Evolutionary conservation across 2,329 filamentous ascomycete genomes (phyloP).

Genomic region (Ceratocystis harringtonii): DNA sequence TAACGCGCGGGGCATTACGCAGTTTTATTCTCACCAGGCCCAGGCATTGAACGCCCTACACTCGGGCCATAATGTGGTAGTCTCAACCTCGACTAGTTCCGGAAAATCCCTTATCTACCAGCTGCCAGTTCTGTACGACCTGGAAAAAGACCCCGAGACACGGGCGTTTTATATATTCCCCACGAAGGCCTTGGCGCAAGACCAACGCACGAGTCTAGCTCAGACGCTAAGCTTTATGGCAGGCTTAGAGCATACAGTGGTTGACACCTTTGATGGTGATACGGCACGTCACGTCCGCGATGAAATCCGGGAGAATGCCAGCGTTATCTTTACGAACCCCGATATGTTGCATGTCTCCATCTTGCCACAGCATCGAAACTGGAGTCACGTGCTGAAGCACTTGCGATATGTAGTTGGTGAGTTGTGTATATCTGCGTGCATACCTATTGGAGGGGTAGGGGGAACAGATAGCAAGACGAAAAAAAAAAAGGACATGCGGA

Average conservation of each 20-base stretch:
- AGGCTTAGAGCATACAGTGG: conserved; percentile 56
- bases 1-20: conserved; percentile 73
- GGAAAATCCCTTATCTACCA: conserved; percentile 98
- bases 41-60: conserved; percentile 83
- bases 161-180: conserved; percentile 97
- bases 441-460: neutral
- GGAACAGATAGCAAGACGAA: neutral
- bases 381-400: conserved; percentile 79
- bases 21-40: conserved; percentile 81
- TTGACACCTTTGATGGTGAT: conserved; percentile 94
- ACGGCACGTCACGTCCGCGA: conserved; percentile 70
- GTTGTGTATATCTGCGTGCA: conserved; percentile 18
- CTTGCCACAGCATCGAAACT: conserved; percentile 75
- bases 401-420: conserved; percentile 68
- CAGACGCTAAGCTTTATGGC: conserved; percentile 72
- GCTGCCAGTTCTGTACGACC: conserved; percentile 71
- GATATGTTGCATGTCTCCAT: conserved; percentile 97
- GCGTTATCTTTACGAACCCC: conserved; percentile 93
- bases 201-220: conserved; percentile 76
- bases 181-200: conserved; percentile 89
- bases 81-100: conserved; percentile 88
- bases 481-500: neutral
- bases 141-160: conserved; percentile 62
- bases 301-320: conserved; percentile 67
- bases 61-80: conserved; percentile 71